Percentiles rank a stretch among this genome's conserved stretches.
Conservation (phyloP, 345 rosid species). For the Mercurialis annua region DNA sequence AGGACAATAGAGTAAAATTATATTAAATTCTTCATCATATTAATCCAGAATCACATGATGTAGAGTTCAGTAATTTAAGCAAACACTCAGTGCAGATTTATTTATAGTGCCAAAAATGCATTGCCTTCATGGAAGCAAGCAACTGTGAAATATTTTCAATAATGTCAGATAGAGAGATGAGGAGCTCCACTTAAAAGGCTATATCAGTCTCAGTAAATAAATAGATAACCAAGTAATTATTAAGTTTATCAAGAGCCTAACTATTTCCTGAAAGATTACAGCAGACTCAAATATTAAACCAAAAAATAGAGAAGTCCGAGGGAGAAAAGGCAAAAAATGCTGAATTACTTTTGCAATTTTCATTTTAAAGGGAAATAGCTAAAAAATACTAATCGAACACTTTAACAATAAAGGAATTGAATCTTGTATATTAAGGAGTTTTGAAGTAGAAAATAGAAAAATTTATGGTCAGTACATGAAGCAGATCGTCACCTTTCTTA, state of each 20-base stretch:
- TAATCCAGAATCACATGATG: too few relatives aligned
- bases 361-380: too few relatives aligned
- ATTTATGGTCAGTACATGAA: not conserved
- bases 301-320: not conserved
- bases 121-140: not conserved
- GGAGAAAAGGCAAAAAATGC: not conserved
- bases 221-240: not conserved
- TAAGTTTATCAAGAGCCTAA: not conserved
- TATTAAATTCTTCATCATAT: too few relatives aligned
- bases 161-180: not conserved
- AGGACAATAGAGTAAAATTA: too few relatives aligned
- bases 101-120: not conserved
- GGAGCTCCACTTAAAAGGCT: not conserved
- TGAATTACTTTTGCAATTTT: too few relatives aligned
- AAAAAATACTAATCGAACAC: too few relatives aligned
- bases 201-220: not conserved
- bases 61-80: too few relatives aligned
- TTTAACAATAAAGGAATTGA: too few relatives aligned
- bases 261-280: not conserved
- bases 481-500: constrained; percentile 61
- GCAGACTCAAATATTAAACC: not conserved
- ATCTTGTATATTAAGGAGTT: not conserved
- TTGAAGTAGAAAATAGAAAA: not conserved
- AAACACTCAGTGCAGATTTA: too few relatives aligned
- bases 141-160: not conserved